These are phyloP conservation scores for Ogataea chonburiensis DNA, from an alignment of 805 yeast species.

Conservation along the genomic window DNA sequence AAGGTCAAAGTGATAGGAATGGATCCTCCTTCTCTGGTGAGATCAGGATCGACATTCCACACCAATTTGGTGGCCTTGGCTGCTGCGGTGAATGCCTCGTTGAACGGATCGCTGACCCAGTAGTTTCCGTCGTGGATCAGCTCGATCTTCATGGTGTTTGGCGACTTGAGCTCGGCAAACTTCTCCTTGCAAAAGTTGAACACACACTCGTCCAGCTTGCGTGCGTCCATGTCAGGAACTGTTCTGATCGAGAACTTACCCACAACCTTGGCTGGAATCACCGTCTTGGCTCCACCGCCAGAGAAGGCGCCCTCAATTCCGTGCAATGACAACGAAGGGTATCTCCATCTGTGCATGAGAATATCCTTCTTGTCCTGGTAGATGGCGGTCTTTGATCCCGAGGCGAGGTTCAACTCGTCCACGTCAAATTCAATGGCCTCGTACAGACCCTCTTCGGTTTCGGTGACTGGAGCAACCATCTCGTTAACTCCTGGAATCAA, in stretches of 20 bases:
- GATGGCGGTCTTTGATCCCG: conserved; percentile 83
- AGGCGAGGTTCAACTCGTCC: conserved; percentile 80
- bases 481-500: conserved; percentile 85
- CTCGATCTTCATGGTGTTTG: conserved; percentile 69
- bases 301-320: conserved; percentile 98
- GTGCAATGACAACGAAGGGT: conserved; percentile 91
- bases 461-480: conserved; percentile 93
- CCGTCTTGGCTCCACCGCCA: conserved; percentile 96
- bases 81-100: conserved; percentile 92
- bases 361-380: conserved; percentile 78
- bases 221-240: conserved; percentile 88
- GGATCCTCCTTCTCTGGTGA: conserved; percentile 98
- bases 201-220: conserved; percentile 75
- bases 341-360: conserved; percentile 98
- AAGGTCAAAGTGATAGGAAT: conserved; percentile 95
- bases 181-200: conserved; percentile 63
- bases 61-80: conserved; percentile 90
- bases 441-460: conserved; percentile 72
- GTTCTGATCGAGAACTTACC: conserved; percentile 98
- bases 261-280: conserved; percentile 88
- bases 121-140: conserved; percentile 93
- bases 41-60: conserved; percentile 93
- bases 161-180: conserved; percentile 69
- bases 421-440: conserved; percentile 83
- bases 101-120: conserved; percentile 95